phyloP scores from a whole-genome alignment of 352 stramenopile species.

The Pythium vanterpoolii region DNA sequence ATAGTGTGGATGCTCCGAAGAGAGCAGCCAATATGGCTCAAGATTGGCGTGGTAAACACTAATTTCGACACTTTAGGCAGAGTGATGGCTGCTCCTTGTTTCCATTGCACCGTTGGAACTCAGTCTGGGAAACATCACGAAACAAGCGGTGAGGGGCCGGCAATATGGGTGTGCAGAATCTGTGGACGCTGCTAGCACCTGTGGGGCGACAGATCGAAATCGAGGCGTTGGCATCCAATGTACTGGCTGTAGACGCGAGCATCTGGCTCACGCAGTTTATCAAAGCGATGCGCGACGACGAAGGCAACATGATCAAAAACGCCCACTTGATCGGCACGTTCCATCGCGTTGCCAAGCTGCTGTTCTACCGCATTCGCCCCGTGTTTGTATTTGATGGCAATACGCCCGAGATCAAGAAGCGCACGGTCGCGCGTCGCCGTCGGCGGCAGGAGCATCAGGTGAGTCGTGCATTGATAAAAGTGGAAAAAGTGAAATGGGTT shows the following conservation, averaged over 20 bases:
- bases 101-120: background rate
- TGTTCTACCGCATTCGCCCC: constrained; percentile 96
- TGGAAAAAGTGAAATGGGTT: background rate
- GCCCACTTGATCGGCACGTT: constrained; percentile 95
- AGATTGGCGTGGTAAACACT: background rate
- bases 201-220: constrained; percentile 97
- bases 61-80: constrained; percentile 12
- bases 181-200: constrained; percentile 97
- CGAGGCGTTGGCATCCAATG: constrained; percentile 95
- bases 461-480: constrained; percentile 1
- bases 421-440: constrained; percentile 63
- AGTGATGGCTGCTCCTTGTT: constrained; percentile 18
- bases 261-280: constrained; percentile 99
- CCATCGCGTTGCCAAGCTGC: constrained; percentile 90
- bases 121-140: background rate
- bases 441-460: constrained; percentile 64
- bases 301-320: constrained; percentile 93
- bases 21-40: no score
- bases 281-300: constrained; percentile 96
- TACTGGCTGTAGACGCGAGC: constrained; percentile 97
- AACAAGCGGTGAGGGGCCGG: no score
- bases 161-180: constrained; percentile 97
- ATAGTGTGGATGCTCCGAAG: no score
- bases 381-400: constrained; percentile 99
- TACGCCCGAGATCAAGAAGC: constrained; percentile 96